phyloP scores from a whole-genome alignment of 768 basidiomycete genomes.

The Boletus barrowsii region DNA sequence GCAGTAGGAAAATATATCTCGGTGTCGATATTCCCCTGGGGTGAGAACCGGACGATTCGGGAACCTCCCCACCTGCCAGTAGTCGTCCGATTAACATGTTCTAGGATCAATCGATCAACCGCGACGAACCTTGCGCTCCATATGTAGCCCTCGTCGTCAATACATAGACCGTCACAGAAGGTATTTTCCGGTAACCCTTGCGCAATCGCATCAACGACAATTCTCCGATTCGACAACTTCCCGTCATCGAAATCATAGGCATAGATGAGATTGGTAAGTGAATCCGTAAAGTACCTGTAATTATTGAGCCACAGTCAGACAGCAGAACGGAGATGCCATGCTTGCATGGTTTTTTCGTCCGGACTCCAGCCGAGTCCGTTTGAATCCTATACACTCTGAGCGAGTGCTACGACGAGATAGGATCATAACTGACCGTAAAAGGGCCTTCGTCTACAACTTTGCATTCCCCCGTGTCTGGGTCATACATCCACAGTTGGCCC shows the following conservation, averaged over 20 bases:
- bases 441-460: conserved; percentile 57
- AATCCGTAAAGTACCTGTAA: conserved; percentile 70
- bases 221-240: conserved; percentile 51
- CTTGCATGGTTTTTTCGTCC: conserved; percentile 21
- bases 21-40: conserved; percentile 52
- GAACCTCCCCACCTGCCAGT: conserved; percentile 62
- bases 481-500: conserved; percentile 58
- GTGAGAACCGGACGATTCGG: conserved; percentile 51
- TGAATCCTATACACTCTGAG: conserved; percentile 6
- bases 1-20: conserved; percentile 61
- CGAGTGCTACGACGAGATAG: conserved; percentile 3
- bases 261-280: conserved; percentile 60
- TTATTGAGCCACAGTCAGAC: conserved; percentile 5
- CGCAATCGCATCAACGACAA: conserved; percentile 55
- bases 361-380: conserved; percentile 25
- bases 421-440: conserved; percentile 51
- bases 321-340: neutral
- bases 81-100: neutral
- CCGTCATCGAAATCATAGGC: conserved; percentile 54
- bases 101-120: conserved; percentile 15
- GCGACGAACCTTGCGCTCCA: conserved; percentile 55
- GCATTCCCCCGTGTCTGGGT: conserved; percentile 47
- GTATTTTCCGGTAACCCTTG: conserved; percentile 48
- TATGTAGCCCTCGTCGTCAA: conserved; percentile 59
- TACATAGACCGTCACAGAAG: conserved; percentile 64